These are phyloP conservation scores for Cyclotella distinguenda DNA, from an alignment of 108 stramenopile genomes.

Conservation along the genomic window DNA sequence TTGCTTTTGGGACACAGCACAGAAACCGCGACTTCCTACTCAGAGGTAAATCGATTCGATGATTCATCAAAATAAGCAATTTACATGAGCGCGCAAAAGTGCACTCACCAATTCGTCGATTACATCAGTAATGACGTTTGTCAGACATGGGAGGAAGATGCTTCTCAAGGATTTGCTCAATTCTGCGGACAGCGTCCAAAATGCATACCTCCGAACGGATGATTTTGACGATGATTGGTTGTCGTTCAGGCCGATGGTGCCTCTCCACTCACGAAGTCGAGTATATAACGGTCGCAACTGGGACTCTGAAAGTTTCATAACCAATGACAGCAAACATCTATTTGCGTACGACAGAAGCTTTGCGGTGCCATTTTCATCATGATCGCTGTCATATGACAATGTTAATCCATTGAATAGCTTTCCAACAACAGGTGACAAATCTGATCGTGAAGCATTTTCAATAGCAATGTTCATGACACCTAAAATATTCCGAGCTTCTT, in stretches of 20 bases:
- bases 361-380: conserved; percentile 8
- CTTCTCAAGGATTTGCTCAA: conserved; percentile 61
- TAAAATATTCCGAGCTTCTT: conserved; percentile 45
- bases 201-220: conserved; percentile 48
- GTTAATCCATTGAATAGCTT: conserved; percentile 59
- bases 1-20: conserved; percentile 34
- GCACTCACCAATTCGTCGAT: conserved; percentile 69
- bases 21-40: conserved; percentile 48
- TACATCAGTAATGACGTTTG: conserved; percentile 66
- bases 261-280: conserved; percentile 76
- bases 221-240: conserved; percentile 11
- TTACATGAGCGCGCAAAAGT: too few relatives aligned
- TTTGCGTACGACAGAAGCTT: conserved; percentile 49
- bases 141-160: conserved; percentile 82
- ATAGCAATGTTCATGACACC: conserved; percentile 54
- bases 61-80: neutral
- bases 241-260: conserved; percentile 40
- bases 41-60: neutral
- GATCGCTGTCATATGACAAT: conserved; percentile 48
- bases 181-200: conserved; percentile 74
- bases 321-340: conserved; percentile 61
- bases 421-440: conserved; percentile 53
- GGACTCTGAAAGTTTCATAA: conserved; percentile 83
- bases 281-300: conserved; percentile 80
- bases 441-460: conserved; percentile 49